phyloP scores from a whole-genome alignment of 2,329 filamentous ascomycete species.

The Fusarium scirpi region DNA sequence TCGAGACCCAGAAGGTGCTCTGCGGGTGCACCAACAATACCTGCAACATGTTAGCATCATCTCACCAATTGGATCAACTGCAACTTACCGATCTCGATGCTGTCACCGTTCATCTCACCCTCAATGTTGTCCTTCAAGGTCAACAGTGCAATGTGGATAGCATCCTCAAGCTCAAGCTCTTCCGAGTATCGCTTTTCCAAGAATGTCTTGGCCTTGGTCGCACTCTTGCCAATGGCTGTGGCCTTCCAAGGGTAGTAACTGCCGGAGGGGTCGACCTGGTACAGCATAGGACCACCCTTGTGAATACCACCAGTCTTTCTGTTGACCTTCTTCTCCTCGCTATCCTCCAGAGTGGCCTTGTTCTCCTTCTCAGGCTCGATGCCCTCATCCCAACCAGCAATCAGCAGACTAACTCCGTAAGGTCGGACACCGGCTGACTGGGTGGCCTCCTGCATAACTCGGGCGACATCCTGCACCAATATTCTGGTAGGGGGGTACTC shows the following conservation, averaged over 20 bases:
- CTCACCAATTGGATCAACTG: fast-evolving
- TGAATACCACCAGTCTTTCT: constrained; percentile 95
- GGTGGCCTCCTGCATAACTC: constrained; percentile 98
- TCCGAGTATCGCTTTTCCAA: constrained; percentile 99
- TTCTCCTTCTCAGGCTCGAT: constrained; percentile 85
- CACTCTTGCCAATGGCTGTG: constrained; percentile 98
- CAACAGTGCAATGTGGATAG: constrained; percentile 96
- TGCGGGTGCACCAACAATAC: constrained; percentile 94
- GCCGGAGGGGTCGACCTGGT: constrained; percentile 98
- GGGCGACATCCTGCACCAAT: constrained; percentile 97
- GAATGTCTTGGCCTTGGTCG: constrained; percentile 98
- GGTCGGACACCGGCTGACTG: constrained; percentile 97
- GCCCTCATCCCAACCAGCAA: constrained; percentile 98
- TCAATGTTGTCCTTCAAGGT: constrained; percentile 99
- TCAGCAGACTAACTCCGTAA: constrained; percentile 94
- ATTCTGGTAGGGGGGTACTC: constrained; percentile 99
- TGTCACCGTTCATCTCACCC: constrained; percentile 99
- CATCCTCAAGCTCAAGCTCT: constrained; percentile 95
- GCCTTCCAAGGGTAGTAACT: constrained; percentile 99
- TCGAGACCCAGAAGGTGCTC: constrained; percentile 93
- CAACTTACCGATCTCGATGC: constrained; percentile 90
- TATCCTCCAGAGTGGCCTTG: constrained; percentile 61
- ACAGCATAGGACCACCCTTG: constrained; percentile 96
- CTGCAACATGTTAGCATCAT: constrained; percentile 58
- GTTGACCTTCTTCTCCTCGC: constrained; percentile 77